phyloP scores from a whole-genome alignment of 257 asterid genomes.

The Fraxinus excelsior region DNA sequence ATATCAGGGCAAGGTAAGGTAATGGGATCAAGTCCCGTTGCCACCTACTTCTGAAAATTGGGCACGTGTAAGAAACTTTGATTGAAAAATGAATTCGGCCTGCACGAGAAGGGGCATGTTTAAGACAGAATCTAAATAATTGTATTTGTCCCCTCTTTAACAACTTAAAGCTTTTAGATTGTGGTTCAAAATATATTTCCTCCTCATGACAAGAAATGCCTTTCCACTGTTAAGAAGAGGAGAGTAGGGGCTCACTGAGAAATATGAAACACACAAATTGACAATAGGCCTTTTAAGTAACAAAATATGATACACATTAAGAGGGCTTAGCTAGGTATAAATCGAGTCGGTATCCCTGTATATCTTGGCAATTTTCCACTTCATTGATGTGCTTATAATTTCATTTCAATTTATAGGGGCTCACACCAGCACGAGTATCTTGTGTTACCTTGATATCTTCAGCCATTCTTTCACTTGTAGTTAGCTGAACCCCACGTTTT shows the following conservation, averaged over 20 bases:
- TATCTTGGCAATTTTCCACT: conserved; percentile 6
- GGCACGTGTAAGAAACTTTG: neutral
- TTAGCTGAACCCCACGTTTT: conserved; percentile 93
- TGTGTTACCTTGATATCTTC: conserved; percentile 89
- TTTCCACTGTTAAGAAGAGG: neutral
- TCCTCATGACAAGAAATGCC: neutral
- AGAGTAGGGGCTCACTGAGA: neutral
- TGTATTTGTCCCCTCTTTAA: neutral
- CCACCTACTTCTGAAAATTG: neutral
- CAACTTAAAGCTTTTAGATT: neutral
- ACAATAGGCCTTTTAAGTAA: conserved; percentile 7
- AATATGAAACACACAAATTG: conserved; percentile 13
- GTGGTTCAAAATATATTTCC: neutral
- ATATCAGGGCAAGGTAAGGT: neutral
- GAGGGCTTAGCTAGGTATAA: conserved; percentile 7
- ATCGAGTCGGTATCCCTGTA: neutral
- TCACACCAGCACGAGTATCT: conserved; percentile 16
- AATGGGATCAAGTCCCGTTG: neutral
- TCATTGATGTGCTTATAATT: conserved; percentile 12
- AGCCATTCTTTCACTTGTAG: conserved; percentile 98
- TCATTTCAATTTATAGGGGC: neutral
- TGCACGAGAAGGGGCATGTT: neutral
- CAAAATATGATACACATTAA: neutral
- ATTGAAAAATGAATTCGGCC: neutral
- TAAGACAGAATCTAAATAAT: neutral